phyloP scores from a whole-genome alignment of 305 asterid species.

The Vinca major region DNA sequence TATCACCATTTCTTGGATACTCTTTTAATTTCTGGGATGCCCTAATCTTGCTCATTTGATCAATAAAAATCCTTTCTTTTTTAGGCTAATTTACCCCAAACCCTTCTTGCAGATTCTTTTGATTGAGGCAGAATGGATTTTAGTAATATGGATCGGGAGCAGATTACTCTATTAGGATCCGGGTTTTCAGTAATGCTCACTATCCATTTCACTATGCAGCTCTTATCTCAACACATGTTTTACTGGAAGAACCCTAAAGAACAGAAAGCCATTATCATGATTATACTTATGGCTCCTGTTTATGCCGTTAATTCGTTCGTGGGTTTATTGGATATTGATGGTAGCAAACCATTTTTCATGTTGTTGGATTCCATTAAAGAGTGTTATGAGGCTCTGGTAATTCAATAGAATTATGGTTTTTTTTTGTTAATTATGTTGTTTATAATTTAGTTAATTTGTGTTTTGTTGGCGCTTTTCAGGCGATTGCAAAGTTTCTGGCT shows the following conservation, averaged over 20 bases:
- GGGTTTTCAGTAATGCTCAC: conserved; percentile 56
- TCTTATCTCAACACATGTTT: conserved; percentile 62
- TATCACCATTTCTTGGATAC: neutral
- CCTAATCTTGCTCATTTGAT: neutral
- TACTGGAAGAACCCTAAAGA: conserved; percentile 83
- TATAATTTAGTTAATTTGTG: neutral
- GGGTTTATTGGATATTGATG: conserved; percentile 52
- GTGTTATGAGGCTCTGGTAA: conserved; percentile 75
- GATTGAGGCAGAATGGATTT: conserved; percentile 46
- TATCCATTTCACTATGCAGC: conserved; percentile 68
- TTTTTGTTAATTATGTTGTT: neutral
- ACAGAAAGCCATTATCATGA: conserved; percentile 59
- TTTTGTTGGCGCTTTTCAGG: conserved; percentile 21
- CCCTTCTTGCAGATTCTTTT: conserved; percentile 18
- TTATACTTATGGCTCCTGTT: conserved; percentile 67
- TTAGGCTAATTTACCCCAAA: neutral
- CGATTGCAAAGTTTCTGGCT: conserved; percentile 60
- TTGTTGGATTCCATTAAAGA: conserved; percentile 50
- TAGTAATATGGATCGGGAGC: conserved; percentile 49
- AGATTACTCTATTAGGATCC: conserved; percentile 51
- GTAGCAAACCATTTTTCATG: conserved; percentile 50
- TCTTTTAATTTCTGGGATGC: neutral
- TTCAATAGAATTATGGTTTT: neutral
- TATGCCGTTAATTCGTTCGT: conserved; percentile 59
- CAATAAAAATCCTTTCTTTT: neutral